Evolutionary conservation across 2,329 filamentous ascomycete species (phyloP).

Genomic region (Cladosporium halotolerans): DNA sequence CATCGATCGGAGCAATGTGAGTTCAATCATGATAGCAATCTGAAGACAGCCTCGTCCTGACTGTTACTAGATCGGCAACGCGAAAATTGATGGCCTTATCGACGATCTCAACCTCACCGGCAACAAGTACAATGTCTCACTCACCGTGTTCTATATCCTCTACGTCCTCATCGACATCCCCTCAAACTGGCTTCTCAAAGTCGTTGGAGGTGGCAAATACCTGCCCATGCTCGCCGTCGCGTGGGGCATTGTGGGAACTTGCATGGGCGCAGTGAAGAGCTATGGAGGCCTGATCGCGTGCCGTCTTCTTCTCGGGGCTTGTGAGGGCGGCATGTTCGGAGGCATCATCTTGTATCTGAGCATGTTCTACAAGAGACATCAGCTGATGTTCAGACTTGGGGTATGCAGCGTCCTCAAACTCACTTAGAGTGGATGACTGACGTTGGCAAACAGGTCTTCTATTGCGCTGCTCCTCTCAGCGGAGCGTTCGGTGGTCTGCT

Average conservation of each 20-base stretch:
- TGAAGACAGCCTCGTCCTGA: not conserved
- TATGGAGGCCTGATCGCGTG: slow-evolving; percentile 37
- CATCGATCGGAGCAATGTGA: slow-evolving; percentile 36
- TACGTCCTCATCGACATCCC: slow-evolving; percentile 40
- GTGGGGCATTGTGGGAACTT: slow-evolving; percentile 36
- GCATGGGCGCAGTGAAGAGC: slow-evolving; percentile 37
- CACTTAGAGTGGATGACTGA: too few species aligned
- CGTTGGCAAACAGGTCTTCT: slow-evolving; percentile 19
- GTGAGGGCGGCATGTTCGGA: slow-evolving; percentile 36
- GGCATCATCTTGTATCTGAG: slow-evolving; percentile 38
- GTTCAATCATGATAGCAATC: not conserved
- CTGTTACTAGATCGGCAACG: slow-evolving; percentile 31
- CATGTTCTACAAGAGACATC: slow-evolving; percentile 38
- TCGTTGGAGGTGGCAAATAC: slow-evolving; percentile 36
- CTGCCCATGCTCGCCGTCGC: slow-evolving; percentile 34
- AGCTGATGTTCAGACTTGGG: slow-evolving; percentile 36
- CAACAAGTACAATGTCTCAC: slow-evolving; percentile 38
- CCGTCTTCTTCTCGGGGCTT: slow-evolving; percentile 36
- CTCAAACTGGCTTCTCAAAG: slow-evolving; percentile 36
- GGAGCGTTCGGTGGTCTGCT: slow-evolving; percentile 40
- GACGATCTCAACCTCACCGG: slow-evolving; percentile 35
- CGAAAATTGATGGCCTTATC: slow-evolving; percentile 37
- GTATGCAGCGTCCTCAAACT: slow-evolving; percentile 24
- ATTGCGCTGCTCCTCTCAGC: slow-evolving; percentile 31
- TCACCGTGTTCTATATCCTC: slow-evolving; percentile 41